A percentile compares a stretch with the other conserved stretches of the same genome.
These are phyloP conservation scores for Cutaneotrichosporon sp. DNA, from an alignment of 1,284 basidiomycete species.

Conservation along the genomic window DNA sequence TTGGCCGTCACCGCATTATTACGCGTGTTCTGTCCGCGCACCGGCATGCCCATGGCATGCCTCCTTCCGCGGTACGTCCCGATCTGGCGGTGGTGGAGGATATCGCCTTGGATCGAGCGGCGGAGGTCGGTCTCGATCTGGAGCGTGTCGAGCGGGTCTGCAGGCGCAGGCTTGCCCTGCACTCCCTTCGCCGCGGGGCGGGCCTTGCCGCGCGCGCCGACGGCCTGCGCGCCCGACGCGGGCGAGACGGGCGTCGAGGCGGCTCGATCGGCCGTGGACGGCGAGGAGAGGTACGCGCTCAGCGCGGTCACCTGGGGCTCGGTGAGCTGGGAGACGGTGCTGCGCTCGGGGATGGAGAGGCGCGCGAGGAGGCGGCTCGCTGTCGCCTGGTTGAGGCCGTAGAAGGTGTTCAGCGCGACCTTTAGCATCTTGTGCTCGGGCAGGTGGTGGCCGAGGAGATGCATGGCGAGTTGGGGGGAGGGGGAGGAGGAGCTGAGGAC, in stretches of 20 bases:
- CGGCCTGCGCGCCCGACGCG: neutral
- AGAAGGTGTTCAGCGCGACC: conserved; percentile 54
- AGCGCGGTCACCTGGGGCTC: conserved; percentile 55
- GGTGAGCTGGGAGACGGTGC: conserved; percentile 47
- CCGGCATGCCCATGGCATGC: conserved; percentile 54
- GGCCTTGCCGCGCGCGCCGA: conserved; percentile 1
- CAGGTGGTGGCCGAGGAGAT: conserved; percentile 51
- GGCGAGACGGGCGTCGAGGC: conserved; percentile 34
- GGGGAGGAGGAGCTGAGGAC: neutral
- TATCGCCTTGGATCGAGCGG: conserved; percentile 51
- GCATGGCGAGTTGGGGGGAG: conserved; percentile 27
- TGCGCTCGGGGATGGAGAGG: conserved; percentile 51
- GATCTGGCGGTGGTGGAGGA: conserved; percentile 53
- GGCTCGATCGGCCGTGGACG: conserved; percentile 40
- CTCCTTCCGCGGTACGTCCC: conserved; percentile 53
- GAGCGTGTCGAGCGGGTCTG: conserved; percentile 50
- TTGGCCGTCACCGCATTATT: conserved; percentile 54
- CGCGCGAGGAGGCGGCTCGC: conserved; percentile 52
- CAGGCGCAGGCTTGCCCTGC: conserved; percentile 4
- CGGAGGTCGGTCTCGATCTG: conserved; percentile 55
- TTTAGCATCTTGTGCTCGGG: conserved; percentile 51
- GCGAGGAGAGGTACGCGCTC: conserved; percentile 55
- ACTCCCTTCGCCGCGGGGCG: too few relatives aligned
- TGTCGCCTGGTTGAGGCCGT: conserved; percentile 52
- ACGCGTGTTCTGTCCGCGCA: conserved; percentile 55